Evolutionary conservation across 1,284 basidiomycete species (phyloP).

Genomic region (Ceratobasidium papillatum): DNA sequence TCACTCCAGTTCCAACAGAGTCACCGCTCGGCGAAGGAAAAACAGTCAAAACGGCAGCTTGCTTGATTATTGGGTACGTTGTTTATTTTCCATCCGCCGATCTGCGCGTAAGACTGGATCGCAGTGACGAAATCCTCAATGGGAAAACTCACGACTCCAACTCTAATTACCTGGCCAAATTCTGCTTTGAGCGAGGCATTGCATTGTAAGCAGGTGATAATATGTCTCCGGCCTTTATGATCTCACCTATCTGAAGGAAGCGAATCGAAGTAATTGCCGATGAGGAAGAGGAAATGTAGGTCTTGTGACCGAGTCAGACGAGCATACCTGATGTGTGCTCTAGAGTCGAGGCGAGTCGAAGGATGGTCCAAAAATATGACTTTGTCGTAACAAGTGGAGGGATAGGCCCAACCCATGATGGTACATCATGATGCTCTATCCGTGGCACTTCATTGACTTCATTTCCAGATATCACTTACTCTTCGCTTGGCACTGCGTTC

Average conservation of each 20-base stretch:
- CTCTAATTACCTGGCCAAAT: slow-evolving; percentile 64
- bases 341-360: slow-evolving; percentile 83
- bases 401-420: slow-evolving; percentile 88
- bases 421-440: slow-evolving; percentile 52
- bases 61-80: slow-evolving; percentile 76
- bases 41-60: slow-evolving; percentile 75
- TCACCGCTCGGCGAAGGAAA: slow-evolving; percentile 68
- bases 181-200: slow-evolving; percentile 87
- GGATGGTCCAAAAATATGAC: slow-evolving; percentile 85
- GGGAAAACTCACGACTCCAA: slow-evolving; percentile 91
- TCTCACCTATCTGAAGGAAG: slow-evolving; percentile 61
- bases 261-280: slow-evolving; percentile 93
- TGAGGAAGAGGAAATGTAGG: slow-evolving; percentile 87
- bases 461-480: slow-evolving; percentile 83
- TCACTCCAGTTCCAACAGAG: slow-evolving; percentile 11
- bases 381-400: slow-evolving; percentile 81
- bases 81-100: background rate
- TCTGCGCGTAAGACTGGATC: background rate
- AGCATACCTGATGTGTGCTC: background rate
- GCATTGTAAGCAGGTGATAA: slow-evolving; percentile 69
- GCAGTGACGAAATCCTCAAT: slow-evolving; percentile 83
- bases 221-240: background rate
- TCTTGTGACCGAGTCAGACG: slow-evolving; percentile 17
- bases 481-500: slow-evolving; percentile 87
- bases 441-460: background rate